A percentile compares a stretch with the other conserved stretches of the same genome.
Conservation (phyloP, 2,329 filamentous ascomycete genomes). For the Clonostachys chloroleuca region DNA sequence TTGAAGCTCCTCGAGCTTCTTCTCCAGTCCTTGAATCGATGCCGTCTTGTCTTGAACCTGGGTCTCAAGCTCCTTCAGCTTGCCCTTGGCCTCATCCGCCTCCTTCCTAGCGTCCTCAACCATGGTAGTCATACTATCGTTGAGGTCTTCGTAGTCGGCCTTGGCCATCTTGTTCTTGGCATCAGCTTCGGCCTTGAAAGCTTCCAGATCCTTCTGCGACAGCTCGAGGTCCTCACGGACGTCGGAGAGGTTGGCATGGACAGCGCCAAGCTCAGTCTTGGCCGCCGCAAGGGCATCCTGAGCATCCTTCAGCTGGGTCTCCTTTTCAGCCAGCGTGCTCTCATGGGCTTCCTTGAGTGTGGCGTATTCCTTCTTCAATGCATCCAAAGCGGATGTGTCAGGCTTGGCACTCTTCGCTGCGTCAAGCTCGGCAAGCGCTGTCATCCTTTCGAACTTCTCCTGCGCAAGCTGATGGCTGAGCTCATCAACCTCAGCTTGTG, state of each 20-base stretch:
- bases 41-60: not conserved
- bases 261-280: conserved; percentile 28
- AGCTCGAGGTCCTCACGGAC: conserved; percentile 38
- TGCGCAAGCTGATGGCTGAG: conserved; percentile 50
- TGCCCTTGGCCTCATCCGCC: conserved; percentile 44
- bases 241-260: conserved; percentile 22
- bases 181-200: conserved; percentile 44
- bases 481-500: conserved; percentile 41
- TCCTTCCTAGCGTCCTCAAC: conserved; percentile 54
- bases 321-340: conserved; percentile 28
- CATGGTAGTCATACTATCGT: conserved; percentile 56
- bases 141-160: conserved; percentile 59
- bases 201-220: conserved; percentile 47
- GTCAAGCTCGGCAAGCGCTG: conserved; percentile 56
- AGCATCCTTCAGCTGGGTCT: conserved; percentile 26
- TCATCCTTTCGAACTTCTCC: conserved; percentile 57
- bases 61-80: conserved; percentile 33
- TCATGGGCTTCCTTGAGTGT: conserved; percentile 41
- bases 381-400: conserved; percentile 50
- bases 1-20: conserved; percentile 44
- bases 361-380: conserved; percentile 44
- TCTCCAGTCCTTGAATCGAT: conserved; percentile 28
- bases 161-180: conserved; percentile 49
- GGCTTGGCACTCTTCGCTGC: conserved; percentile 50
- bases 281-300: conserved; percentile 41